Base-by-base conservation (phyloP, 2,329 filamentous ascomycete genomes). In the Neofusicoccum parvum region DNA sequence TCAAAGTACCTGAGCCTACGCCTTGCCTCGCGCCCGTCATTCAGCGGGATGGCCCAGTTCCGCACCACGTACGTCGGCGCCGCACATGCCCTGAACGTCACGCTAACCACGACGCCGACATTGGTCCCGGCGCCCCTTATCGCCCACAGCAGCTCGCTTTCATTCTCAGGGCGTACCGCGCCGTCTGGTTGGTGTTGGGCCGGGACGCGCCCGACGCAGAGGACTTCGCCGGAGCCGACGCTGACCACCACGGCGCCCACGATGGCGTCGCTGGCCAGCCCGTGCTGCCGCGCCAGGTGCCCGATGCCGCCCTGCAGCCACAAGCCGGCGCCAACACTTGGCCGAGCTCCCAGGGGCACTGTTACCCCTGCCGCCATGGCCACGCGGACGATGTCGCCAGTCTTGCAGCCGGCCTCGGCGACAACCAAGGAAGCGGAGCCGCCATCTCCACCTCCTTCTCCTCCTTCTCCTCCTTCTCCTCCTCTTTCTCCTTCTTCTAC, bases 251-350 rank as follows among this genome's bases (percentile, higher is more conserved):
- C 80, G 20, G 84, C 87, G 67, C 87, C 87, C n/a, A 88, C 72
- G 51, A 90, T 84, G 50, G 81, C 72, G 68, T 90, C 87, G 68
- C 85, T 88, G 2, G 86, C 67, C 12, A 90, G 85, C 1, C 87
- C 87, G 68, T 87, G 74, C 9, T 80, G 64, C 66, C 87, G 79
- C 41, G 83, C 70, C n/a, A 88, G 76, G 68, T 88, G 86, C 1
- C 87, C 87, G 56, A 90, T 87, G 62, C 87, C 87, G 46, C 88
- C 88, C 77, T 90, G 87, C 53, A 90, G 77, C 86, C 86, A 89
- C 14, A 87, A 69, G 0, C 88, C 88, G 0, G 85, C 82, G 2
- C 88, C 87, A 32, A 90, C 86, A 68, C 86, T 89, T 68, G 87
- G 87, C 5, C 87, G 85, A 32, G 85, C 72, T 2, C 87, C 88